phyloP scores from a whole-genome alignment of 768 basidiomycete species.

The Artomyces pyxidatus region DNA sequence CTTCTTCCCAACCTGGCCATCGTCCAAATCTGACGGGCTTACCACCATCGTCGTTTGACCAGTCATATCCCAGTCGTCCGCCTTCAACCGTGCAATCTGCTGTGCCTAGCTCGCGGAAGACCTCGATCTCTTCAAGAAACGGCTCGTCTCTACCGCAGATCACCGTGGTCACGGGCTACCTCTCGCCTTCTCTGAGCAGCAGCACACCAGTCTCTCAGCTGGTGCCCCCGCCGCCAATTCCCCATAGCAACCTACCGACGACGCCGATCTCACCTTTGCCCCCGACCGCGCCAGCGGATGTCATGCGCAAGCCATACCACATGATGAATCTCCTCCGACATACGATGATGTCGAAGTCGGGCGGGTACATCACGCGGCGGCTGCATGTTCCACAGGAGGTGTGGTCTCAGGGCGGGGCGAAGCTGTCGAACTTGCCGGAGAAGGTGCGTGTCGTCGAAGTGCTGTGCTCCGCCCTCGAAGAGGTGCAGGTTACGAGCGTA shows the following conservation, averaged over 20 bases:
- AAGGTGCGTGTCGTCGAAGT: constrained; percentile 83
- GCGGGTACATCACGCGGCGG: constrained; percentile 83
- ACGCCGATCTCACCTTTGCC: constrained; percentile 78
- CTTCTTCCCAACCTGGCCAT: constrained; percentile 72
- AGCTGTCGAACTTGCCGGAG: constrained; percentile 71
- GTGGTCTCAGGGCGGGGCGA: constrained; percentile 88
- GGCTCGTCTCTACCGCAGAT: constrained; percentile 45
- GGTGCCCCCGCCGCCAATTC: constrained; percentile 39
- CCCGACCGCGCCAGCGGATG: constrained; percentile 59
- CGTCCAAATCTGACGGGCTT: constrained; percentile 42
- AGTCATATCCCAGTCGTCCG: constrained; percentile 43
- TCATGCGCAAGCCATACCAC: constrained; percentile 80
- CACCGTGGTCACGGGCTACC: constrained; percentile 42
- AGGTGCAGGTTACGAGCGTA: constrained; percentile 61
- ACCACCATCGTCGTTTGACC: constrained; percentile 43
- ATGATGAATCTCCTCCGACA: constrained; percentile 76
- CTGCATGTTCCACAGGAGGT: constrained; percentile 85
- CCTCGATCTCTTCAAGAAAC: constrained; percentile 47
- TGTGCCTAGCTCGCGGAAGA: constrained; percentile 40
- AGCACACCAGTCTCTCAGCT: constrained; percentile 23
- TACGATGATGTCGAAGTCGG: constrained; percentile 72
- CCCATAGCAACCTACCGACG: constrained; percentile 52
- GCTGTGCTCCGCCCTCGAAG: constrained; percentile 70
- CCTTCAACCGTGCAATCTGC: constrained; percentile 31
- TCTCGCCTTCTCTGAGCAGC: constrained; percentile 33